Evolutionary conservation across 2,329 filamentous ascomycete species (phyloP).

Genomic region (Penicillium palitans): DNA sequence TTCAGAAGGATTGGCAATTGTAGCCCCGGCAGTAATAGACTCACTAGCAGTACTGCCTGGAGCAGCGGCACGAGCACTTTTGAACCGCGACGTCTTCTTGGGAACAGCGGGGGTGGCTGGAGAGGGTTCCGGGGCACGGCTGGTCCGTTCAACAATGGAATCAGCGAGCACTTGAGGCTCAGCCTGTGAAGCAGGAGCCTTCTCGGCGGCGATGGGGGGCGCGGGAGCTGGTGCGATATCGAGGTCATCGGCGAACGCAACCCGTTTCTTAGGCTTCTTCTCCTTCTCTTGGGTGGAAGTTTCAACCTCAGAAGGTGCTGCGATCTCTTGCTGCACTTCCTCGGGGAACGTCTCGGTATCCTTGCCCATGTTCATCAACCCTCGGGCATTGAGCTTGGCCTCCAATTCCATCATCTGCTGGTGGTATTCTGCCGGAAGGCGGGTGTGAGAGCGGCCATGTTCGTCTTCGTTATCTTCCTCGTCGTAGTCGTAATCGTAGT

Average conservation of each 20-base stretch:
- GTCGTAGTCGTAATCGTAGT: slow-evolving; percentile 51
- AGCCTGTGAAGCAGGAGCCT: slow-evolving; percentile 31
- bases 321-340: slow-evolving; percentile 34
- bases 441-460: slow-evolving; percentile 68
- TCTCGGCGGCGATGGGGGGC: slow-evolving; percentile 26
- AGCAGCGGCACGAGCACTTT: slow-evolving; percentile 34
- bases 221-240: slow-evolving; percentile 63
- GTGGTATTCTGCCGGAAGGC: slow-evolving; percentile 73
- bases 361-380: slow-evolving; percentile 60
- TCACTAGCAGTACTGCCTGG: slow-evolving; percentile 3
- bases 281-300: slow-evolving; percentile 23
- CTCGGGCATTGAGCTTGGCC: slow-evolving; percentile 63
- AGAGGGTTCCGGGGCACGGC: slow-evolving; percentile 18
- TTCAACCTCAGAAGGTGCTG: slow-evolving; percentile 25
- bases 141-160: slow-evolving; percentile 46
- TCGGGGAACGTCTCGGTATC: slow-evolving; percentile 37
- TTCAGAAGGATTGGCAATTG: slow-evolving; percentile 18
- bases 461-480: slow-evolving; percentile 70
- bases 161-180: slow-evolving; percentile 42
- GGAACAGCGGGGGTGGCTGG: slow-evolving; percentile 24
- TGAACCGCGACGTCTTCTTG: slow-evolving; percentile 49
- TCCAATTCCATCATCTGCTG: slow-evolving; percentile 84
- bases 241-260: slow-evolving; percentile 74
- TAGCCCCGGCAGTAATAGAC: slow-evolving; percentile 9
- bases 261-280: slow-evolving; percentile 60